These are phyloP conservation scores for Coffea canephora DNA, from an alignment of 257 asterid genomes.

Conservation along the genomic window DNA sequence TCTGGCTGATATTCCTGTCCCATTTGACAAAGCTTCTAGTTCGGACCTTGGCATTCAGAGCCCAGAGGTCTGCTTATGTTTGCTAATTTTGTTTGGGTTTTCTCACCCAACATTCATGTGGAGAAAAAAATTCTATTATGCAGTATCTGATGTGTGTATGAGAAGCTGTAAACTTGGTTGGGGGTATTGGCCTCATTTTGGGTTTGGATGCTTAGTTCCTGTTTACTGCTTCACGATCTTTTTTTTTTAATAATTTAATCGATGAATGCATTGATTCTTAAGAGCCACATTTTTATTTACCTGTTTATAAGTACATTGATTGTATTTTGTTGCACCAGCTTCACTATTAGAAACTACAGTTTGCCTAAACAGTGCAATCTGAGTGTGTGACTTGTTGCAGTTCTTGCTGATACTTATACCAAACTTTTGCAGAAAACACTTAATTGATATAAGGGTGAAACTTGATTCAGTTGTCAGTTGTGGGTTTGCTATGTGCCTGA, in stretches of 20 bases:
- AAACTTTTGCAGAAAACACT: neutral
- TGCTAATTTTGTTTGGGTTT: neutral
- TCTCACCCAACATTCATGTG: neutral
- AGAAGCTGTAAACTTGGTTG: neutral
- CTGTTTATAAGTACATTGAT: too few species aligned
- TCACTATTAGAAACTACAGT: neutral
- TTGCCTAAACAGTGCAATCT: too few species aligned
- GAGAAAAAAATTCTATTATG: neutral
- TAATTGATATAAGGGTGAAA: neutral
- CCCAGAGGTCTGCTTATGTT: conserved; percentile 41
- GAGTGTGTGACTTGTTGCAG: neutral
- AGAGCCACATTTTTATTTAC: neutral
- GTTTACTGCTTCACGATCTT: neutral
- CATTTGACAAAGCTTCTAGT: conserved; percentile 37
- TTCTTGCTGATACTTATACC: neutral
- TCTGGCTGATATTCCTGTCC: conserved; percentile 64
- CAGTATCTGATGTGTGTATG: neutral
- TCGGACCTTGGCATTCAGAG: conserved; percentile 31
- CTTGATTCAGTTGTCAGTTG: neutral
- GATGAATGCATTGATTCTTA: neutral
- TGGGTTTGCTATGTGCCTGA: neutral
- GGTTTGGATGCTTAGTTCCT: neutral
- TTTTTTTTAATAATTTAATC: neutral
- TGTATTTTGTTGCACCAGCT: neutral
- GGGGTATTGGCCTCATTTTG: neutral